phyloP scores from a whole-genome alignment of 2,329 filamentous ascomycete genomes.

The Lecanosticta acicola region DNA sequence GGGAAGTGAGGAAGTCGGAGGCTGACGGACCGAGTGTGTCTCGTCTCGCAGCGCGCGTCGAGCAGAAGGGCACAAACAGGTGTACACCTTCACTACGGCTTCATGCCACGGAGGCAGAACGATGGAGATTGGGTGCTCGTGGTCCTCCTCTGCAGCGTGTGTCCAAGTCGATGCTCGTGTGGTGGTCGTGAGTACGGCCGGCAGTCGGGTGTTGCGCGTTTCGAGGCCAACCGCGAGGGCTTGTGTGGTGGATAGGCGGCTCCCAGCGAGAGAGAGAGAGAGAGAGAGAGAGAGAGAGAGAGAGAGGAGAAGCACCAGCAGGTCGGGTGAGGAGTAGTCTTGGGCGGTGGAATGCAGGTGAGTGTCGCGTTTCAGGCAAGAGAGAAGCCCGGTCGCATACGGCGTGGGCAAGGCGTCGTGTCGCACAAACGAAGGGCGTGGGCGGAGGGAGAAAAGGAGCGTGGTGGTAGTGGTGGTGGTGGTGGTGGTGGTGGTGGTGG shows the following conservation, averaged over 20 bases:
- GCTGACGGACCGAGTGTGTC: neutral
- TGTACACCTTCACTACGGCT: constrained; percentile 2
- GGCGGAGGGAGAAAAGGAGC: neutral
- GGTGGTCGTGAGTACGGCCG: neutral
- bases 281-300: neutral
- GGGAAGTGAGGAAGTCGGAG: constrained; percentile 7
- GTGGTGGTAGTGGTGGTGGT: constrained; percentile 1
- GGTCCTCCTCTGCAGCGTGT: neutral
- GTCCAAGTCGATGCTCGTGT: neutral
- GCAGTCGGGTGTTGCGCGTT: constrained; percentile 1
- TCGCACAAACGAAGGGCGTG: neutral
- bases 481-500: neutral
- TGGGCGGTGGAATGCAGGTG: constrained; percentile 8
- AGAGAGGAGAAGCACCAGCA: neutral
- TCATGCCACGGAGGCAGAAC: constrained; percentile 5
- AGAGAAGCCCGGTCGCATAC: constrained; percentile 8
- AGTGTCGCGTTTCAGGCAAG: constrained; percentile 2
- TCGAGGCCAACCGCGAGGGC: neutral
- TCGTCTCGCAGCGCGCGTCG: neutral
- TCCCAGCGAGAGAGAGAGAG: too few species aligned
- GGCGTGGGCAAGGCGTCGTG: neutral
- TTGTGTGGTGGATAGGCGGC: constrained; percentile 1
- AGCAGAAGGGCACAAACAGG: neutral
- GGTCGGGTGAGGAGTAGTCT: constrained; percentile 1
- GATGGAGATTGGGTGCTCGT: neutral